Evolutionary conservation across 768 basidiomycete species (phyloP).

Genomic region (Lactarius evosmus): DNA sequence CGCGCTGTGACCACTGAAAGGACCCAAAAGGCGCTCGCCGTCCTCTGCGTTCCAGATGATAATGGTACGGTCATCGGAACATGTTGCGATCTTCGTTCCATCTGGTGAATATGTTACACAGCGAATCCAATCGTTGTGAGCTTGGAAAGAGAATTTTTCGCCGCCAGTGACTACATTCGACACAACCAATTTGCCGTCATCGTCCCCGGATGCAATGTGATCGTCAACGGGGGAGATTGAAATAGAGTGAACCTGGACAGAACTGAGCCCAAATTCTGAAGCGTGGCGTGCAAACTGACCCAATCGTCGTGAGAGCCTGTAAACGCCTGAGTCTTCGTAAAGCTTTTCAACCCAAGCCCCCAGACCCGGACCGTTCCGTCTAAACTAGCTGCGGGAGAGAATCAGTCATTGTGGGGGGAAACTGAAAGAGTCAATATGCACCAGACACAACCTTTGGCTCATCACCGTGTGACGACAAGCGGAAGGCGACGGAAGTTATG

Average conservation of each 20-base stretch:
- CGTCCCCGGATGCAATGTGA: conserved; percentile 8
- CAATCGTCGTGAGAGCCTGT: conserved; percentile 3
- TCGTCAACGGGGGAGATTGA: conserved; percentile 1
- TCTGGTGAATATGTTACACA: conserved; percentile 23
- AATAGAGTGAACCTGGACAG: conserved; percentile 1
- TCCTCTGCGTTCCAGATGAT: conserved; percentile 22
- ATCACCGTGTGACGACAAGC: neutral
- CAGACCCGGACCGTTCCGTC: conserved; percentile 14
- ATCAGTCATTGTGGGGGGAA: neutral
- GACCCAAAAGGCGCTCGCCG: neutral
- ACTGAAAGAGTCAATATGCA: neutral
- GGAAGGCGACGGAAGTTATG: neutral
- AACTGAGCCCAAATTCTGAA: too few species aligned
- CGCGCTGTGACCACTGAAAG: neutral
- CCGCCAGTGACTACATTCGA: neutral
- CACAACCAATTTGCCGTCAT: conserved; percentile 6
- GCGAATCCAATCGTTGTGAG: conserved; percentile 11
- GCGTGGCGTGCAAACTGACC: neutral
- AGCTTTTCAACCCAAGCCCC: neutral
- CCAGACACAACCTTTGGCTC: conserved; percentile 2
- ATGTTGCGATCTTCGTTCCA: conserved; percentile 20
- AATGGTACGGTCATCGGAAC: conserved; percentile 21
- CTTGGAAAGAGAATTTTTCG: neutral
- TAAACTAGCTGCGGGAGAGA: neutral
- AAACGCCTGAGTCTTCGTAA: neutral